A percentile compares a stretch with the other conserved stretches of the same genome.
phyloP scores from a whole-genome alignment of 2,329 filamentous ascomycete genomes.

The Nothophoma quercina region DNA sequence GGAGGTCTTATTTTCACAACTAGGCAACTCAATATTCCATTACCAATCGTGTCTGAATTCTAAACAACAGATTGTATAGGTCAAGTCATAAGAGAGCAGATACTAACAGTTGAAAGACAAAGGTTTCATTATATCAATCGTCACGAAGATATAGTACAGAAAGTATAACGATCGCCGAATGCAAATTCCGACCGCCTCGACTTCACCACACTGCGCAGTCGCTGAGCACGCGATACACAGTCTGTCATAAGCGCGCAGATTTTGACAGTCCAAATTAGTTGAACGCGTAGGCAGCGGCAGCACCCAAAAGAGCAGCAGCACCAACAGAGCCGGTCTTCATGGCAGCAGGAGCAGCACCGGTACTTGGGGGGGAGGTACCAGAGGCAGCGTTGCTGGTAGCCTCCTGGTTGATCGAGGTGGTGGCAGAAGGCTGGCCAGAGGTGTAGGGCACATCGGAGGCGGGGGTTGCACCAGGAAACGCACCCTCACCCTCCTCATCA shows the following conservation, averaged over 20 bases:
- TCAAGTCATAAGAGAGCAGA: neutral
- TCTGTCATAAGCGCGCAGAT: neutral
- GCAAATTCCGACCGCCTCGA: neutral
- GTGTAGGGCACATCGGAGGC: constrained; percentile 63
- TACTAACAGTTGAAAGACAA: neutral
- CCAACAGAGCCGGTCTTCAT: constrained; percentile 54
- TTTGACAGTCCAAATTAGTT: constrained; percentile 16
- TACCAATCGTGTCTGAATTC: too few species aligned
- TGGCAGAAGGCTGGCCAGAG: constrained; percentile 58
- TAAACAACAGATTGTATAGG: too few species aligned
- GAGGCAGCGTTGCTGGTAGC: constrained; percentile 32
- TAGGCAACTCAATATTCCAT: too few species aligned
- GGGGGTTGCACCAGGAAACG: constrained; percentile 61
- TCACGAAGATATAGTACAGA: constrained; percentile 6
- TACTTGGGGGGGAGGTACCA: constrained; percentile 24
- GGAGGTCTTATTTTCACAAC: neutral
- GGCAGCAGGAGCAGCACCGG: constrained; percentile 35
- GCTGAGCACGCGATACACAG: neutral
- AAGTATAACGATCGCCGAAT: neutral
- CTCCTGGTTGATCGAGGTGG: constrained; percentile 50
- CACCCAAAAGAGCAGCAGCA: constrained; percentile 57
- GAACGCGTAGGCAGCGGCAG: constrained; percentile 47
- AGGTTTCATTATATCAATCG: neutral
- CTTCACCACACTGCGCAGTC: neutral
- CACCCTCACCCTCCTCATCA: constrained; percentile 58